Conservation (phyloP, 225 moss, liverwort and hornwort species). For the Thuidium tamariscinum region DNA sequence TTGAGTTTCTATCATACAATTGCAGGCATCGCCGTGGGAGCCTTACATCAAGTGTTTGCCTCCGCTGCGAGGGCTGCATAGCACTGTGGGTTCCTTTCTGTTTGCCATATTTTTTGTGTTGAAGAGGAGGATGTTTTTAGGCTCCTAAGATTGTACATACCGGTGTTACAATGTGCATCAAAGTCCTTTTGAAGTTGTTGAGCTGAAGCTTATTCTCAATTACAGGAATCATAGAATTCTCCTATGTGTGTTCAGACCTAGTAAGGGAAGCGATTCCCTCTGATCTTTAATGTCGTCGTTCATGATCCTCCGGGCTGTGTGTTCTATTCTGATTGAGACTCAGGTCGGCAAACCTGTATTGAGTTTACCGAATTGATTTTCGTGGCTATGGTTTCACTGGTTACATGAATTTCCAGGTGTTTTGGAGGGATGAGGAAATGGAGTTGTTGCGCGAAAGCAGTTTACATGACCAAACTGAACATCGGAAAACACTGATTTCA, state of each 20-base stretch:
- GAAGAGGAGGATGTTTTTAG: background rate
- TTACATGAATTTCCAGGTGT: conserved; percentile 13
- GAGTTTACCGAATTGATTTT: background rate
- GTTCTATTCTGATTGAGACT: background rate
- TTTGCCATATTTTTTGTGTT: background rate
- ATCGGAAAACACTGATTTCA: conserved; percentile 17
- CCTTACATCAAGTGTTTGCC: conserved; percentile 39
- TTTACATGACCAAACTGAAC: conserved; percentile 28
- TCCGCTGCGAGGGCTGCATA: conserved; percentile 24
- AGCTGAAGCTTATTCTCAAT: background rate
- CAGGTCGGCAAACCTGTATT: background rate
- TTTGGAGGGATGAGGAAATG: conserved; percentile 36
- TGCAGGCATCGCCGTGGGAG: conserved; percentile 44
- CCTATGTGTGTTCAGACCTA: background rate
- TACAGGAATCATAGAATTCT: background rate
- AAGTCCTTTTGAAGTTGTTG: background rate
- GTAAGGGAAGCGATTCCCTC: background rate
- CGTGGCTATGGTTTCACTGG: background rate
- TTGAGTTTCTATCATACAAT: background rate
- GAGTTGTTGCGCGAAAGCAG: conserved; percentile 22
- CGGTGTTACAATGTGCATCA: background rate
- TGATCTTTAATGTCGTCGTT: background rate
- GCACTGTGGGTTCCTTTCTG: conserved; percentile 9
- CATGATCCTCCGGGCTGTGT: background rate
- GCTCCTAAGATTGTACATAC: background rate